Evolutionary conservation across 1,284 basidiomycete genomes (phyloP), one percentile per base, ranked within the genome.

Genomic region (Malassezia equina): DNA sequence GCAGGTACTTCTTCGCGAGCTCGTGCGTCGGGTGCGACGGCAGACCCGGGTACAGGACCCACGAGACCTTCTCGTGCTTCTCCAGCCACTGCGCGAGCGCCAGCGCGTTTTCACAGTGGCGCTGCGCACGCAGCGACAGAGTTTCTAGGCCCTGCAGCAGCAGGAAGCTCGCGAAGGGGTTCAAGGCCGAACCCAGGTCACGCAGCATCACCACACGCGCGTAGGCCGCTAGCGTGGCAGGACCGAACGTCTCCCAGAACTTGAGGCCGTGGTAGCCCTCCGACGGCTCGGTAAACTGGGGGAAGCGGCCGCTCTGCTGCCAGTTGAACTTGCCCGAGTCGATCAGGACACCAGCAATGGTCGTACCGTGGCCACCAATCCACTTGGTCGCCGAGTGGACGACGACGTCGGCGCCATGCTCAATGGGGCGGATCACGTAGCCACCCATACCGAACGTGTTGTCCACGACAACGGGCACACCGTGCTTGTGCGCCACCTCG

Each of bases 371-470:
- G 0, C 88, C 87, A 27, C 87, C 85, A 48, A 90, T 88, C 88
- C 88, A 90, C 73, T 91, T 90, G 3, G 88, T 90, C 0, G 87
- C 86, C 56, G 84, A 86, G 77, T 90, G 85, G 7, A 88, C 85
- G 80, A 90, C 80, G 54, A 91, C 86, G 67, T 91, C 84, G 40
- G 86, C 88, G 24, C 88, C 88, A 60, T 83, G 80, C 24, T 85
- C 81, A 54, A 90, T 83, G 9, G 88, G 87, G 4, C 81, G 79
- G 51, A 85, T 75, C 32, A 86, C 78, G 69, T 85, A 88, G 15
- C 85, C 83, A 65, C 85, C 87, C 75, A 87, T 84, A 59, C 88
- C 88, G 65, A 90, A 90, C 0, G 88, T 90, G 76, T 91, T 91
- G 75, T 91, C 89, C 0, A 90, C 88, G 25, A 90, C 82, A 39